Evolutionary conservation across 176 grass and related monocot genomes (phyloP).

Genomic region (Triticum urartu): DNA sequence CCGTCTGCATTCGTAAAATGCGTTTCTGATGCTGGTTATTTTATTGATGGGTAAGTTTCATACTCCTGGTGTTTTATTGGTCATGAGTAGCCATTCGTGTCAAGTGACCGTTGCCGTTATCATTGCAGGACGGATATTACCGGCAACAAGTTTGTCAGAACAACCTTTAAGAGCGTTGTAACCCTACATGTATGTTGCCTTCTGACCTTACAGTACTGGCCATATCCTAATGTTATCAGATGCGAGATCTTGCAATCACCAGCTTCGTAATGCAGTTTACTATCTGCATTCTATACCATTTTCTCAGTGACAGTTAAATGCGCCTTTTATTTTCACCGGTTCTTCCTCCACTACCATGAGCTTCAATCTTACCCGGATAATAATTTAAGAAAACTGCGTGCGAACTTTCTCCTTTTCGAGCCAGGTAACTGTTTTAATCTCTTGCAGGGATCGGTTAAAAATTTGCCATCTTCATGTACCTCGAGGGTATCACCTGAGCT

Average conservation of each 20-base stretch:
- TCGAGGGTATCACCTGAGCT: conserved; percentile 42
- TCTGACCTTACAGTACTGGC: background rate
- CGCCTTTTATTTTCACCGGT: background rate
- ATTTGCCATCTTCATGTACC: conserved; percentile 57
- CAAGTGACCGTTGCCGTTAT: background rate
- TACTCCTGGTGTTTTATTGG: background rate
- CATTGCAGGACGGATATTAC: conserved; percentile 63
- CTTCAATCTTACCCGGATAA: background rate
- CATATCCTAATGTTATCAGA: background rate
- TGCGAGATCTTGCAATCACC: background rate
- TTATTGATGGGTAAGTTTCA: conserved; percentile 67
- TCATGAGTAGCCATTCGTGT: background rate
- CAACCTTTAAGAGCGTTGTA: conserved; percentile 43
- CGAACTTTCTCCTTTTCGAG: background rate
- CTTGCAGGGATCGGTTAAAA: conserved; percentile 51
- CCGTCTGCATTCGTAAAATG: conserved; percentile 68
- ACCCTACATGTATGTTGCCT: conserved; percentile 51
- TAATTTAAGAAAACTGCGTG: background rate
- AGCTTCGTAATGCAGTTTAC: background rate
- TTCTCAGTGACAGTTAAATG: background rate
- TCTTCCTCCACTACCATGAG: background rate
- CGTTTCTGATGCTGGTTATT: conserved; percentile 86
- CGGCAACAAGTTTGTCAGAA: conserved; percentile 43
- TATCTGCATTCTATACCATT: background rate
- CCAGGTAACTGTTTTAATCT: background rate